A percentile compares a stretch with the other conserved stretches of the same genome.
Conservation (phyloP, 2,329 filamentous ascomycete species). For the Colletotrichum orbiculare region DNA sequence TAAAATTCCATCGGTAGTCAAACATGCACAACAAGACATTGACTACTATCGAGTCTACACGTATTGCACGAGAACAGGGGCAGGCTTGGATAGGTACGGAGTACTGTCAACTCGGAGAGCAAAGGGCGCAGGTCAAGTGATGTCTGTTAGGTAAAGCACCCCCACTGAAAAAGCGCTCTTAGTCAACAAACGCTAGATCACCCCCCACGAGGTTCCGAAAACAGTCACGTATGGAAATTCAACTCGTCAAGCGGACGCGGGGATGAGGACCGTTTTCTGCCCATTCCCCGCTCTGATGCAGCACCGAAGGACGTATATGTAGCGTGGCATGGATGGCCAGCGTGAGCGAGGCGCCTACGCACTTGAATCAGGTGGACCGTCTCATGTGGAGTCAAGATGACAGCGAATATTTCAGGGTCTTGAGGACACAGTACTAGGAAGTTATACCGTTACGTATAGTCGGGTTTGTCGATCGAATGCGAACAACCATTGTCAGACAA, state of each 20-base stretch:
- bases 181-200: no score
- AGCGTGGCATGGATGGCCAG: not conserved
- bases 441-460: not conserved
- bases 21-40: no score
- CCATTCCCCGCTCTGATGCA: slow-evolving; percentile 21
- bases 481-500: not conserved
- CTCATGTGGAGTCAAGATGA: not conserved
- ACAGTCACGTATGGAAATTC: not conserved
- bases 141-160: no score
- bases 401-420: slow-evolving; percentile 19
- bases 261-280: not conserved
- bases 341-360: slow-evolving; percentile 10
- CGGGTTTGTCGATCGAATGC: slow-evolving; percentile 3
- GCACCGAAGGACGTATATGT: slow-evolving; percentile 1
- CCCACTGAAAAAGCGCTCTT: no score
- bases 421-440: slow-evolving; percentile 15
- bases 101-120: no score
- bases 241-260: slow-evolving; percentile 12
- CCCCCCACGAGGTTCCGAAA: no score
- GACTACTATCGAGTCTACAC: no score
- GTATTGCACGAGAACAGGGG: no score
- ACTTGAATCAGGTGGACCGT: slow-evolving; percentile 21
- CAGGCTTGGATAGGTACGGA: no score
- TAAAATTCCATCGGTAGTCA: no score
- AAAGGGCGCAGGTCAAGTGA: no score